Evolutionary conservation across 768 basidiomycete genomes (phyloP), one percentile per base, ranked within the genome.

Genomic region (Coprinopsis cinerea): DNA sequence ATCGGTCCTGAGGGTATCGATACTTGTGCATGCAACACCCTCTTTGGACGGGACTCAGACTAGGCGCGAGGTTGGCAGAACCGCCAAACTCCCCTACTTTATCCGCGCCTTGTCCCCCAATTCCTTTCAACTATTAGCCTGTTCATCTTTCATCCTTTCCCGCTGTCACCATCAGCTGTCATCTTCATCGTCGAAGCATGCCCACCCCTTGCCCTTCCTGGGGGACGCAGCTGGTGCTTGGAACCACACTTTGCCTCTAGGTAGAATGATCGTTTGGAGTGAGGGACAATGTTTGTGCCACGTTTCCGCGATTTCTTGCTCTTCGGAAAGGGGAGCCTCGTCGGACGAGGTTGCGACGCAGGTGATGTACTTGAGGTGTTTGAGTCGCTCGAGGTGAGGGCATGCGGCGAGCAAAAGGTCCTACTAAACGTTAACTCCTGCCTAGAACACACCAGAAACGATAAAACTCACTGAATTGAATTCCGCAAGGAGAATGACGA

Each of bases 201-300:
- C 28, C 44, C 44, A 45, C 17, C 15, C 26, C 44, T 32, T 45
- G 10, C 44, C 26, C 27, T 23, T 27, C 10, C 17, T 4, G 4
- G 44, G 27, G 27, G 44, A 11, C 28, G 7, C 9, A n/a, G 44
- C 25, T 4, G 25, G 6, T 4, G 44, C 66, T 46, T 72, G 67
- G 46, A 81, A 82, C 83, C 83, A 85, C 6, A 83, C 75, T 46
- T 73, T 64, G 1, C 83, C 83, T 51, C 72, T 71, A 0, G 83
- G 82, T 0, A 85, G 63, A 14, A 85, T 83, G 47, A 85, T 79
- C 0, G 83, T 83, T 50, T 70, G 69, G 25, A 85, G 67, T 0
- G 81, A 80, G 2, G 80, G 78, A 61, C 83, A 85, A 22, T 74
- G 73, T 18, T 61, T 55, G 48, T 77, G 76, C 83, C 82, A 85